phyloP scores from a whole-genome alignment of 768 basidiomycete species.

The Hydnomerulius pinastri region DNA sequence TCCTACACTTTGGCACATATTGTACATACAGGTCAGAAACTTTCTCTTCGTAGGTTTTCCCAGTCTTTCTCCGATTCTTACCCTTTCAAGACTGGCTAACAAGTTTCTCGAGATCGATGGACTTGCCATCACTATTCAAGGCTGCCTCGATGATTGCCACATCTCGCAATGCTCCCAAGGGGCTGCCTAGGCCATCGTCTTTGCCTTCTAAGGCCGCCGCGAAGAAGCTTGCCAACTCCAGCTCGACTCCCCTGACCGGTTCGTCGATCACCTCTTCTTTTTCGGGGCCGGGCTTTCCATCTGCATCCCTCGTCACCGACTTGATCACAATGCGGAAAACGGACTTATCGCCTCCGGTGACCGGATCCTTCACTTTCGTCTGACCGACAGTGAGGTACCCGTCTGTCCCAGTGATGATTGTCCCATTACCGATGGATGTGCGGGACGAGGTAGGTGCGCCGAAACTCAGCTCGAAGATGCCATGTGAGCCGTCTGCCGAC shows the following conservation, averaged over 20 bases:
- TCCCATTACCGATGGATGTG: constrained; percentile 29
- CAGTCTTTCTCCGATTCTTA: not conserved
- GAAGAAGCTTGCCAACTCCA: constrained; percentile 62
- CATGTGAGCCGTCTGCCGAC: constrained; percentile 51
- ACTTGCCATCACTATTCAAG: constrained; percentile 62
- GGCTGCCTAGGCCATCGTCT: constrained; percentile 59
- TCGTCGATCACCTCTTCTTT: constrained; percentile 51
- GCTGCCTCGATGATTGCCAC: constrained; percentile 81
- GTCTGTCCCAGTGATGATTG: constrained; percentile 58
- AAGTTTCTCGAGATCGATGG: constrained; percentile 55
- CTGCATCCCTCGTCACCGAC: constrained; percentile 19
- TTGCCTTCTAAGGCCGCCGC: constrained; percentile 47
- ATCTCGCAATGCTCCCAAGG: constrained; percentile 65
- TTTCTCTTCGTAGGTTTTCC: not conserved
- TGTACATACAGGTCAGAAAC: not conserved
- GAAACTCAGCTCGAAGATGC: constrained; percentile 63
- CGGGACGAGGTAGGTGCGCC: constrained; percentile 52
- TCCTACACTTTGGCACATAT: not conserved
- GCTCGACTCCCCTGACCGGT: constrained; percentile 51
- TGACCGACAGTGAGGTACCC: constrained; percentile 58
- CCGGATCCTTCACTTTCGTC: constrained; percentile 24
- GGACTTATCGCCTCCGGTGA: constrained; percentile 23
- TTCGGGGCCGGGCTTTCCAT: constrained; percentile 29
- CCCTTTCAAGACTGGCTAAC: constrained; percentile 12
- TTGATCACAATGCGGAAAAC: constrained; percentile 44